Evolutionary conservation across 306 rosid genomes (phyloP).

Genomic region (Rosa persica): DNA sequence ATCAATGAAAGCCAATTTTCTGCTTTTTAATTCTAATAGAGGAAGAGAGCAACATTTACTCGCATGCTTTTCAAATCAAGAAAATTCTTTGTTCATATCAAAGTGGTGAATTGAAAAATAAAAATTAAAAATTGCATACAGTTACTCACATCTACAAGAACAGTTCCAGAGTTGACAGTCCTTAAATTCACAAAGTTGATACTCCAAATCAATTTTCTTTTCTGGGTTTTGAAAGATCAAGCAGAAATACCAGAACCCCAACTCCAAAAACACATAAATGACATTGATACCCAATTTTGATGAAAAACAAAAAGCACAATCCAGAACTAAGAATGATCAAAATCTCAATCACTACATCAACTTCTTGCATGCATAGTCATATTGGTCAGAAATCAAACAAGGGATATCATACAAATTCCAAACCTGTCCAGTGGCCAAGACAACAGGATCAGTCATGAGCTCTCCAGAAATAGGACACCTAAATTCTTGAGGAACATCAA

Average conservation of each 20-base stretch:
- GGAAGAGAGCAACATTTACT: not conserved
- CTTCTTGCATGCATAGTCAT: slow-evolving; percentile 11
- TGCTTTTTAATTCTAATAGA: not conserved
- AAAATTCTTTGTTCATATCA: not conserved
- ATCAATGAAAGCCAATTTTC: not conserved
- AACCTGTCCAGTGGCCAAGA: slow-evolving; percentile 80
- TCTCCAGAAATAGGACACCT: slow-evolving; percentile 75
- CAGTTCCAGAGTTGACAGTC: not conserved
- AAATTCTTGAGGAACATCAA: slow-evolving; percentile 46
- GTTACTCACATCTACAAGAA: not conserved
- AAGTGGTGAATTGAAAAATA: not conserved
- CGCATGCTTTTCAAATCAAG: not conserved
- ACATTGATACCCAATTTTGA: not conserved
- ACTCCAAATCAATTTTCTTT: not conserved
- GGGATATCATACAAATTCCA: not conserved
- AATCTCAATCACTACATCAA: not conserved
- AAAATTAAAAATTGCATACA: too few relatives aligned
- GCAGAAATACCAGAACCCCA: not conserved
- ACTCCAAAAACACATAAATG: not conserved
- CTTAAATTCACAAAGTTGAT: not conserved
- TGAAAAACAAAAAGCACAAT: not conserved
- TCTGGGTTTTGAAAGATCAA: not conserved
- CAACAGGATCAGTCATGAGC: slow-evolving; percentile 78
- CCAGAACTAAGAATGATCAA: not conserved
- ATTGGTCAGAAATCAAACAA: not conserved